These are phyloP conservation scores for Gossypium davidsonii DNA, from an alignment of 441 rosid genomes.

Conservation along the genomic window DNA sequence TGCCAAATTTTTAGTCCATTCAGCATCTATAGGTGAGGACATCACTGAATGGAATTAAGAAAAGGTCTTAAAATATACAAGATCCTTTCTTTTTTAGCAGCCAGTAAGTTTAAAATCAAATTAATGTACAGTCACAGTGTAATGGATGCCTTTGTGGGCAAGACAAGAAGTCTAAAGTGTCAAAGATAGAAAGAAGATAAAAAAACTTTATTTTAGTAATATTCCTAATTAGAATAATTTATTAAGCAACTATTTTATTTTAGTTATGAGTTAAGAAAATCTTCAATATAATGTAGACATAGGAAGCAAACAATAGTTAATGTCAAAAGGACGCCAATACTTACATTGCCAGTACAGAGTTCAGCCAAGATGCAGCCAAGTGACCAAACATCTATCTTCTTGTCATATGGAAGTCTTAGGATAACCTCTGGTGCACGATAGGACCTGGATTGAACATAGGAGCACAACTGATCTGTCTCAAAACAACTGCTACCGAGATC, in stretches of 20 bases:
- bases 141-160: too few species aligned
- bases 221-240: too few species aligned
- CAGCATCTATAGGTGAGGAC: background rate
- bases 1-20: background rate
- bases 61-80: background rate
- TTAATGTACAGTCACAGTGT: background rate
- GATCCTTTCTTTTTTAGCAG: background rate
- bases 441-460: conserved; percentile 94
- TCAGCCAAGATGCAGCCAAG: conserved; percentile 98
- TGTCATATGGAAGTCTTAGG: conserved; percentile 83
- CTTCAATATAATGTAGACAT: background rate
- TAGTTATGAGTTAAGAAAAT: background rate
- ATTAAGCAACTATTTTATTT: too few species aligned
- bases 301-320: background rate
- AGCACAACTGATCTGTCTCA: conserved; percentile 92
- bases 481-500: conserved; percentile 99
- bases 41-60: background rate
- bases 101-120: conserved; percentile 4
- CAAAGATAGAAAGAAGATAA: too few species aligned
- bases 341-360: conserved; percentile 94
- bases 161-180: too few species aligned
- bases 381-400: conserved; percentile 91
- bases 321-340: conserved; percentile 26
- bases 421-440: conserved; percentile 98
- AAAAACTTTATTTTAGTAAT: too few species aligned